Base-by-base conservation (phyloP, 2,329 filamentous ascomycete species). In the Colletotrichum musae region DNA sequence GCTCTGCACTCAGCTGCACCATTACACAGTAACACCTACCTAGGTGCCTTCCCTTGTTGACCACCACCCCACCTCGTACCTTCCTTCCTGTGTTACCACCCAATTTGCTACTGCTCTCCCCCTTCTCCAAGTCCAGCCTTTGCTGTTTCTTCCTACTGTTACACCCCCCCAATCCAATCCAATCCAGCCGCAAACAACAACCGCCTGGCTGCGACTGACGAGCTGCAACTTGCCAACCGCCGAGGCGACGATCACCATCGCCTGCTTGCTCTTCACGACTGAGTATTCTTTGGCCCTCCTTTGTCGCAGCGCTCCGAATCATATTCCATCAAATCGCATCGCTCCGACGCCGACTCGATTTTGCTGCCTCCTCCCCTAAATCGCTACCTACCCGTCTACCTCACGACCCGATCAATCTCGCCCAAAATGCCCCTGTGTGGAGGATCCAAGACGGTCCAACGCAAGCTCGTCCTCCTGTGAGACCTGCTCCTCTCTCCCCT, bases 391-490 rank as follows among this genome's bases (percentile, higher is more conserved):
- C 62, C 26, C 13, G 12, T 13, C 50, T 28, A 15, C 50, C 24
- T 28, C n/a, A 62, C 59, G 9, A 54, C 50, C 16, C 50, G 13
- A 7, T 21, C 50, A 36, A 54, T 21, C n/a, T 53, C 43, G 24
- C 59, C 53, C 54, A 64, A 36, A 18, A 72, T 72, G 70, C 64
- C 70, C 45, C 78, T 84, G 72, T 93, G 92, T 80, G 91, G 92
- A 77, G 90, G 91, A 74, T 91, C 89, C 72, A 94, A 97, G 86
- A 94, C 93, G 64, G 94, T 95, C 76, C 93, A 97, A 89, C 93
- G 94, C 84, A 98, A 98, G 91, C 93, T 98, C 84, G 94, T 98
- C 78, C 88, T 98, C 76, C 87, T 98, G 93, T 97, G 84, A 79
- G 89, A 88, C 71, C 68, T 64, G 72, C 78, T 76, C 76, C 45